A percentile compares a stretch with the other conserved stretches of the same genome.
Evolutionary conservation across 345 rosid species (phyloP).

Genomic region (Microthlaspi erraticum): DNA sequence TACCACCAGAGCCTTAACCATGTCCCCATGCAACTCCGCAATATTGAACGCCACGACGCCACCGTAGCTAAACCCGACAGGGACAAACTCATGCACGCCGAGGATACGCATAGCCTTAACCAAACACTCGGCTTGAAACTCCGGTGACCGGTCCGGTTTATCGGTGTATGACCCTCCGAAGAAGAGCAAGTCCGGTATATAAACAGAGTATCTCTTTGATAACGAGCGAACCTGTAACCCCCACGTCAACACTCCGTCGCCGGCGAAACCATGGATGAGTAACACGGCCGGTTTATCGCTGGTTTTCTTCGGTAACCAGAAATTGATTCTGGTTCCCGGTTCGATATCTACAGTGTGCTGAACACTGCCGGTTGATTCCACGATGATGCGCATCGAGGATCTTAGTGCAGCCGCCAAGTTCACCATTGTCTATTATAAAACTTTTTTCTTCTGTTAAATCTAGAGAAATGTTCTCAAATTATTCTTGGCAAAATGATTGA

Average conservation of each 20-base stretch:
- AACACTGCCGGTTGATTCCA: conserved; percentile 71
- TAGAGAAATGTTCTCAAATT: not conserved
- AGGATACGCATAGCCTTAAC: conserved; percentile 53
- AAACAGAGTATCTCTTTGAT: conserved; percentile 60
- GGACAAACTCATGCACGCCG: conserved; percentile 47
- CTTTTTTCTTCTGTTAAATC: not conserved
- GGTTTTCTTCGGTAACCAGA: conserved; percentile 73
- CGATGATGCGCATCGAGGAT: conserved; percentile 57
- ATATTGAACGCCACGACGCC: conserved; percentile 74
- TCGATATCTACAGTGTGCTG: conserved; percentile 61
- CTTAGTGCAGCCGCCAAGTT: conserved; percentile 72
- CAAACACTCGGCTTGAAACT: conserved; percentile 70
- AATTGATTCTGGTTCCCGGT: conserved; percentile 68
- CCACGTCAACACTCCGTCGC: conserved; percentile 82
- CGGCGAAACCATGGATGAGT: conserved; percentile 79
- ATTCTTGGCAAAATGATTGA: not conserved
- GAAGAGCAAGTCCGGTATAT: conserved; percentile 78
- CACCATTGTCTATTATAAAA: conserved; percentile 53
- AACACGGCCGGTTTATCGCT: conserved; percentile 62
- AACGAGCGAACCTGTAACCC: conserved; percentile 79
- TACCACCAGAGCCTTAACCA: conserved; percentile 69
- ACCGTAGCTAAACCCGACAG: conserved; percentile 77
- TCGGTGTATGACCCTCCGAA: conserved; percentile 81
- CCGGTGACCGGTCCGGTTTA: conserved; percentile 59
- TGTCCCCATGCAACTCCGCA: conserved; percentile 57